Evolutionary conservation across 2,329 filamentous ascomycete genomes (phyloP).

Genomic region (Hortaea werneckii): DNA sequence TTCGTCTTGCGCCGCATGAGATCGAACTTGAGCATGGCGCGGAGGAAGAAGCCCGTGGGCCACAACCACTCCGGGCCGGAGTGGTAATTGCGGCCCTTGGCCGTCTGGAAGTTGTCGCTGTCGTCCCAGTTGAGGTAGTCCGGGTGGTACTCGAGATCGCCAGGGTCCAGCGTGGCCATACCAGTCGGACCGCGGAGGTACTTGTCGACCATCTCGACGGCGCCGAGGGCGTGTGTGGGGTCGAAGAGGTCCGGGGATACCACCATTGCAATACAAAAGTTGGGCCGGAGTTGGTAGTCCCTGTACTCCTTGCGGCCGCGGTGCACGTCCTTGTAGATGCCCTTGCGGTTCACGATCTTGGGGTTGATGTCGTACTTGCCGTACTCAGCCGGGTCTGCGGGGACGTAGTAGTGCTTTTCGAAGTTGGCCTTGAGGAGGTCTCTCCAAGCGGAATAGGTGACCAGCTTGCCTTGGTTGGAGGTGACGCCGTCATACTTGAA

Average conservation of each 20-base stretch:
- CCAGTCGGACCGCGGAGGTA: constrained; percentile 76
- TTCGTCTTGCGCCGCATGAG: constrained; percentile 56
- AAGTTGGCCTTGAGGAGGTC: constrained; percentile 72
- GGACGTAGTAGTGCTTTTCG: constrained; percentile 85
- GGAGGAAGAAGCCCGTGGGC: constrained; percentile 91
- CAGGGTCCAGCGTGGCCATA: constrained; percentile 91
- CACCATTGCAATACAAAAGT: constrained; percentile 92
- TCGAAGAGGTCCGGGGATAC: constrained; percentile 85
- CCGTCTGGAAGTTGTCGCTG: constrained; percentile 78
- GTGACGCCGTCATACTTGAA: constrained; percentile 68
- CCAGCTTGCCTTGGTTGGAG: constrained; percentile 32
- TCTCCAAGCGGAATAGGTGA: constrained; percentile 73
- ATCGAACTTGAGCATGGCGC: constrained; percentile 85
- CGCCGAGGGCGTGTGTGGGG: constrained; percentile 63
- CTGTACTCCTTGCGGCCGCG: constrained; percentile 89
- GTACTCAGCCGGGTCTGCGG: constrained; percentile 59
- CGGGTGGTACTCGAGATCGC: constrained; percentile 84
- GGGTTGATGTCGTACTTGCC: constrained; percentile 69
- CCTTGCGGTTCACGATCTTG: constrained; percentile 71
- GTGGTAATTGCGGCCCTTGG: constrained; percentile 94
- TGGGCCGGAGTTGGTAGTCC: constrained; percentile 90
- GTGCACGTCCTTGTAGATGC: constrained; percentile 98
- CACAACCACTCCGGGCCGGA: constrained; percentile 97
- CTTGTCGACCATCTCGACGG: constrained; percentile 70
- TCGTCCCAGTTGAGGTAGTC: constrained; percentile 96